phyloP scores from a whole-genome alignment of 805 yeast genomes.

The Zygoascus biomembranicola region DNA sequence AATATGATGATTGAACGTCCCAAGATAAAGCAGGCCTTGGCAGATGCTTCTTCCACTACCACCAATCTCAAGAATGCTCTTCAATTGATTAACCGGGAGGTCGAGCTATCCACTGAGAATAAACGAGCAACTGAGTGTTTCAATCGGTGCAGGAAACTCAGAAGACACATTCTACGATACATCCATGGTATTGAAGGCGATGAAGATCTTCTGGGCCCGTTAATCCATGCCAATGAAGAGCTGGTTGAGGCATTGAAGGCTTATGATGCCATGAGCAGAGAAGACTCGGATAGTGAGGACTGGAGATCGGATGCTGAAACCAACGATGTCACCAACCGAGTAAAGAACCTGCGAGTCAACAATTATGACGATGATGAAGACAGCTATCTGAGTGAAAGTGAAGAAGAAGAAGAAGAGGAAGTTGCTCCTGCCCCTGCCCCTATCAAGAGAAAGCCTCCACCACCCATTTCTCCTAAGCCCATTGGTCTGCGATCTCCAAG shows the following conservation, averaged over 20 bases:
- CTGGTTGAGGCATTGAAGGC: slow-evolving; percentile 63
- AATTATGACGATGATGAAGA: slow-evolving; percentile 10
- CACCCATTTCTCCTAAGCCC: slow-evolving; percentile 18
- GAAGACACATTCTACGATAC: slow-evolving; percentile 73
- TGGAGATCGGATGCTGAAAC: slow-evolving; percentile 6
- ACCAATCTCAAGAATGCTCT: slow-evolving; percentile 60
- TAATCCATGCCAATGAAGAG: slow-evolving; percentile 86
- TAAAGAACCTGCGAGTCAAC: slow-evolving; percentile 5
- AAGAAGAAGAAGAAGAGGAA: slow-evolving; percentile 15
- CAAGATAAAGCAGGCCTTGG: slow-evolving; percentile 55
- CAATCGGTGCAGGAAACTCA: slow-evolving; percentile 61
- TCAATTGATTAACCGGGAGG: slow-evolving; percentile 34
- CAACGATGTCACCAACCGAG: not conserved
- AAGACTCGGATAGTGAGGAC: slow-evolving; percentile 38
- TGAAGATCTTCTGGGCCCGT: slow-evolving; percentile 81
- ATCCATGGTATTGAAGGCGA: slow-evolving; percentile 69
- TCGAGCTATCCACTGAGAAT: slow-evolving; percentile 55
- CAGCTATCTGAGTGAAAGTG: slow-evolving; percentile 8
- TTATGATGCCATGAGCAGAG: slow-evolving; percentile 51
- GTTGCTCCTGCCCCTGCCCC: slow-evolving; percentile 16
- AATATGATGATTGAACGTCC: slow-evolving; percentile 52
- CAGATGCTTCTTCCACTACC: slow-evolving; percentile 68
- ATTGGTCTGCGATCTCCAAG: not conserved
- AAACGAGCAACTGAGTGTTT: slow-evolving; percentile 54
- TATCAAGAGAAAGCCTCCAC: slow-evolving; percentile 19